phyloP scores from a whole-genome alignment of 257 asterid genomes.

The Solanum medicagineum region DNA sequence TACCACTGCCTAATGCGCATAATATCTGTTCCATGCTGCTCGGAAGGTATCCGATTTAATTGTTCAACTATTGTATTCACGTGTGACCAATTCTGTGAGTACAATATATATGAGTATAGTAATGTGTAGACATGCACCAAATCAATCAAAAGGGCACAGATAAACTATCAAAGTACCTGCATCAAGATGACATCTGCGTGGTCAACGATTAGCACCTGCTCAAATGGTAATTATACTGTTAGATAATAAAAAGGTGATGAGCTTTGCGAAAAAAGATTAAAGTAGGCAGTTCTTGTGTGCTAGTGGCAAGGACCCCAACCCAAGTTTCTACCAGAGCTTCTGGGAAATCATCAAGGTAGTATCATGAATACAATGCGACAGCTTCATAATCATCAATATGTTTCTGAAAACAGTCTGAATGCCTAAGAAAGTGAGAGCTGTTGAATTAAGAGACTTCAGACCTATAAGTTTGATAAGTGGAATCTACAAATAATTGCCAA shows the following conservation, averaged over 20 bases:
- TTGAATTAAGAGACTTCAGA: background rate
- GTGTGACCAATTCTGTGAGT: slow-evolving; percentile 84
- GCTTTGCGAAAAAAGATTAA: background rate
- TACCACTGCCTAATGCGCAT: slow-evolving; percentile 97
- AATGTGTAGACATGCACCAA: background rate
- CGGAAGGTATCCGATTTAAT: slow-evolving; percentile 62
- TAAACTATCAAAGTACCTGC: slow-evolving; percentile 46
- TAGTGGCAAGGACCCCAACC: background rate
- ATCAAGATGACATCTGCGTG: slow-evolving; percentile 86
- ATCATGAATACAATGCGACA: background rate
- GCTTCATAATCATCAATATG: background rate
- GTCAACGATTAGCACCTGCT: slow-evolving; percentile 79
- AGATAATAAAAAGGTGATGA: slow-evolving; percentile 1
- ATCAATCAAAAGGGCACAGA: background rate
- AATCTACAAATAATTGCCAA: background rate
- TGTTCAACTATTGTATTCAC: slow-evolving; percentile 64
- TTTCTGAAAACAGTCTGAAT: background rate
- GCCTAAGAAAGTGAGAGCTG: background rate
- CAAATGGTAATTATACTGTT: slow-evolving; percentile 1
- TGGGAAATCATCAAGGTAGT: background rate
- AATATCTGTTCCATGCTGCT: slow-evolving; percentile 85
- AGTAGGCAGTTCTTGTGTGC: background rate
- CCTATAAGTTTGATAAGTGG: background rate
- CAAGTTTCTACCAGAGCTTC: background rate
- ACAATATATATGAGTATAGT: slow-evolving; percentile 2